Conservation (phyloP, 306 rosid genomes). For the Ceratonia siliqua region DNA sequence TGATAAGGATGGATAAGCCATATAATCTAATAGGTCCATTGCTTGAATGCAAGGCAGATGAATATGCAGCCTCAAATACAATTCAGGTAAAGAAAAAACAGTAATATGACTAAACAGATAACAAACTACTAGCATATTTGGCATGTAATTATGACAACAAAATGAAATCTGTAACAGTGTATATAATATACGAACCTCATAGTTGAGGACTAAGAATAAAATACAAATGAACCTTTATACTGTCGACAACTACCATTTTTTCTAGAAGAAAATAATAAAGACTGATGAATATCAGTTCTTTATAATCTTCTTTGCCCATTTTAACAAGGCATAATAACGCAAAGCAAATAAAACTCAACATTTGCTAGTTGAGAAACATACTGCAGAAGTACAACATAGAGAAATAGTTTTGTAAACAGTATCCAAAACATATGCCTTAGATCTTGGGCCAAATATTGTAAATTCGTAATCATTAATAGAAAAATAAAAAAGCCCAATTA, state of each 20-base stretch:
- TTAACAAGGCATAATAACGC: not conserved
- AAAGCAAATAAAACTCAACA: not conserved
- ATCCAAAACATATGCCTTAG: not conserved
- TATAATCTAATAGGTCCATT: not conserved
- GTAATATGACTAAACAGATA: not conserved
- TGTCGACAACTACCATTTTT: not conserved
- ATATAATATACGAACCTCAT: not conserved
- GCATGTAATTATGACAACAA: not conserved
- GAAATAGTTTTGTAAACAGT: not conserved
- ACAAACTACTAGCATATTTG: not conserved
- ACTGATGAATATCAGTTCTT: not conserved
- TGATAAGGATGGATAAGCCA: not conserved
- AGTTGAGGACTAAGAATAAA: not conserved
- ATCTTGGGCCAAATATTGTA: not conserved
- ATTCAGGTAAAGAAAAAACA: not conserved
- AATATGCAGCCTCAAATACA: not conserved
- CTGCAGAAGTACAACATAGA: not conserved
- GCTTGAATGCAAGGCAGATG: not conserved
- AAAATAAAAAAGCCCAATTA: not conserved
- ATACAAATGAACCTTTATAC: not conserved
- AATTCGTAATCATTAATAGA: not conserved
- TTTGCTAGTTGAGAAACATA: not conserved
- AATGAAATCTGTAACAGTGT: not conserved
- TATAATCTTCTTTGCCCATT: not conserved
- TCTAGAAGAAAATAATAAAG: not conserved